These are phyloP conservation scores for Cytospora mali DNA, from an alignment of 2,329 filamentous ascomycete species.

Conservation along the genomic window DNA sequence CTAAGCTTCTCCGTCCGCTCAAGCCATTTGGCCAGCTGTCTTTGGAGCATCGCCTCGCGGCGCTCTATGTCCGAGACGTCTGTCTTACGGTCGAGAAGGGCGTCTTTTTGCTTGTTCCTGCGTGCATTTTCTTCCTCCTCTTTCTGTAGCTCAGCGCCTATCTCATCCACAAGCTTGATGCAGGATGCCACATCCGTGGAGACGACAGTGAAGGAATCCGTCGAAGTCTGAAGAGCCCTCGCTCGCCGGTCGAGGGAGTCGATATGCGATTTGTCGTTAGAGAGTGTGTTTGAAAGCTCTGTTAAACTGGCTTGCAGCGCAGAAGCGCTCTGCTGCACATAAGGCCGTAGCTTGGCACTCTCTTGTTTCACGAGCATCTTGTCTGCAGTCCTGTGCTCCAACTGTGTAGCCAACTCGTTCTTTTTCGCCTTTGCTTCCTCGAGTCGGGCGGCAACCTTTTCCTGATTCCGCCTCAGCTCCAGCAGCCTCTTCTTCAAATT, in stretches of 20 bases:
- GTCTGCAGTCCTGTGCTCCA: conserved; percentile 72
- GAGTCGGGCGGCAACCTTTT: conserved; percentile 78
- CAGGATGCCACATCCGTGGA: conserved; percentile 83
- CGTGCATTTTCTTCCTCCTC: conserved; percentile 88
- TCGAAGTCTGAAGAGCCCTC: conserved; percentile 88
- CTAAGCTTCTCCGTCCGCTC: conserved; percentile 85
- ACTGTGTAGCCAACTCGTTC: conserved; percentile 67
- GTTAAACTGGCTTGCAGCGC: conserved; percentile 79
- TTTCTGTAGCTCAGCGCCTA: conserved; percentile 79
- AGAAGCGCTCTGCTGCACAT: conserved; percentile 85
- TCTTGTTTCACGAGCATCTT: conserved; percentile 78
- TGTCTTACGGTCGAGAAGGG: conserved; percentile 83
- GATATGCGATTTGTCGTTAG: conserved; percentile 79
- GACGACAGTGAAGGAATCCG: conserved; percentile 85
- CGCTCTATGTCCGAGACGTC: conserved; percentile 91
- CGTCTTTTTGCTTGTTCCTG: conserved; percentile 81
- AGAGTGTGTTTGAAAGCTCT: conserved; percentile 78
- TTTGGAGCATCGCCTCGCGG: conserved; percentile 78
- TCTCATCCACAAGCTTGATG: conserved; percentile 86
- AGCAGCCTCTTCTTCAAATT: conserved; percentile 81
- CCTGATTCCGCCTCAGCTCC: conserved; percentile 79
- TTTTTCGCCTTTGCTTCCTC: conserved; percentile 84
- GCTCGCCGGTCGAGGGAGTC: conserved; percentile 84
- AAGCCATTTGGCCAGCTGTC: conserved; percentile 83
- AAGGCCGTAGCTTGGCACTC: conserved; percentile 85